Base-by-base conservation (phyloP, 768 basidiomycete genomes). In the Coprinopsis marcescibilis region DNA sequence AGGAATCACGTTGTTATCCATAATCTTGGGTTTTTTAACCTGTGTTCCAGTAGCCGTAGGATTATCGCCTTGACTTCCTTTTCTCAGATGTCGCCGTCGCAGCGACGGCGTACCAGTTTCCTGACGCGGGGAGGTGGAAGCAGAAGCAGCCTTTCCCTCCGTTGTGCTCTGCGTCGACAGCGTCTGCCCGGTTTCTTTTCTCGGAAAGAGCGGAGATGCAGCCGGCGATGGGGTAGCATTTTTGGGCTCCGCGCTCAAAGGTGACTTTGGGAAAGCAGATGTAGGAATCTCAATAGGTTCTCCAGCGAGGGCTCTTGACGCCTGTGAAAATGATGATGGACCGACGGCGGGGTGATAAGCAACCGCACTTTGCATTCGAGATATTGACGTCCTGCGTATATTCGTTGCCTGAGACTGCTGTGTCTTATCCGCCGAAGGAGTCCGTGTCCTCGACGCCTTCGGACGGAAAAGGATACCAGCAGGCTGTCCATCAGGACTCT, bases 391-490 rank as follows among this genome's bases (percentile, higher is more conserved):
- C n/a, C n/a, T n/a, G n/a, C n/a, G n/a, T n/a, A n/a, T n/a, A n/a
- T n/a, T n/a, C n/a, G n/a, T n/a, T n/a, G n/a, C n/a, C n/a, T n/a
- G n/a, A n/a, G n/a, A n/a, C n/a, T n/a, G n/a, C n/a, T n/a, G n/a
- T n/a, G n/a, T n/a, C n/a, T n/a, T n/a, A n/a, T n/a, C n/a, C n/a
- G n/a, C n/a, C n/a, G n/a, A n/a, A 36, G 35, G 6, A 12, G 66
- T 65, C 15, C 62, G 54, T 32, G 60, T 65, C 43, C 63, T 56
- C 7, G 58, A 61, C 11, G 53, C 21, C 37, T 54, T 71, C 61
- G 54, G 95, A 52, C 93, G 87, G 65, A 98, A 99, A 69, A 93
- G 89, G 48, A 99, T 94, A 10, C 93, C 95, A n/a, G 89, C 77
- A 2, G 91, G 89, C 55, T 91, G 83, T 0, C 95, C 95, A 61